phyloP scores from a whole-genome alignment of 1,139 yeast genomes.

The Pichia sp. region DNA sequence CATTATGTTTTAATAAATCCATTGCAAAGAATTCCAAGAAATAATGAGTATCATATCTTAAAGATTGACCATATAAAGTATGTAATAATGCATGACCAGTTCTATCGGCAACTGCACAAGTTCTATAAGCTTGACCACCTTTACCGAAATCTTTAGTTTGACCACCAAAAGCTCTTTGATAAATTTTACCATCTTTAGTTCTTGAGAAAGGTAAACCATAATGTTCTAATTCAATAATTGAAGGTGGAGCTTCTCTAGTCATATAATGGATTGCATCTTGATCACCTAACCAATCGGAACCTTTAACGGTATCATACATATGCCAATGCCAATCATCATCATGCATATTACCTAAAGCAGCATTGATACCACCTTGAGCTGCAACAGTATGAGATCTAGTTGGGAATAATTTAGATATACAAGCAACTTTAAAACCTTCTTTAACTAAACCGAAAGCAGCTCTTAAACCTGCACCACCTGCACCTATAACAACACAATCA shows the following conservation, averaged over 20 bases:
- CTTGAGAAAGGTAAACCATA: conserved; percentile 98
- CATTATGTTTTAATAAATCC: conserved; percentile 92
- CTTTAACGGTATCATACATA: conserved; percentile 98
- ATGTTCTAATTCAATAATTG: conserved; percentile 94
- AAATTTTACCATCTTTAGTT: conserved; percentile 93
- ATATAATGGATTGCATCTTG: conserved; percentile 98
- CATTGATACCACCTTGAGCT: conserved; percentile 99
- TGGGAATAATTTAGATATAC: conserved; percentile 94
- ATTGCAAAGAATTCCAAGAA: conserved; percentile 95
- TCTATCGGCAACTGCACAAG: conserved; percentile 99
- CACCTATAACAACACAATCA: conserved; percentile 97
- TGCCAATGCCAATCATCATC: conserved; percentile 99
- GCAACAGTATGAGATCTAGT: conserved; percentile 99
- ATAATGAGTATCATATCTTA: conserved; percentile 95
- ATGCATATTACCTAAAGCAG: conserved; percentile 97
- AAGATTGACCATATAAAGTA: conserved; percentile 92
- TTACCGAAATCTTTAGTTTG: conserved; percentile 93
- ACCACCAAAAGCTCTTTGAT: conserved; percentile 99
- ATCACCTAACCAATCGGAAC: conserved; percentile 99
- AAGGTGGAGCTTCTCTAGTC: conserved; percentile 97
- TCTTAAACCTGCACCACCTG: conserved; percentile 98
- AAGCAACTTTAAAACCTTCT: conserved; percentile 96
- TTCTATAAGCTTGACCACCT: conserved; percentile 98
- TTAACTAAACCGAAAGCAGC: conserved; percentile 97
- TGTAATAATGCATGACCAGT: conserved; percentile 97